A percentile compares a stretch with the other conserved stretches of the same genome.
Evolutionary conservation across 345 rosid species (phyloP).

Genomic region (Conringia planisiliqua): DNA sequence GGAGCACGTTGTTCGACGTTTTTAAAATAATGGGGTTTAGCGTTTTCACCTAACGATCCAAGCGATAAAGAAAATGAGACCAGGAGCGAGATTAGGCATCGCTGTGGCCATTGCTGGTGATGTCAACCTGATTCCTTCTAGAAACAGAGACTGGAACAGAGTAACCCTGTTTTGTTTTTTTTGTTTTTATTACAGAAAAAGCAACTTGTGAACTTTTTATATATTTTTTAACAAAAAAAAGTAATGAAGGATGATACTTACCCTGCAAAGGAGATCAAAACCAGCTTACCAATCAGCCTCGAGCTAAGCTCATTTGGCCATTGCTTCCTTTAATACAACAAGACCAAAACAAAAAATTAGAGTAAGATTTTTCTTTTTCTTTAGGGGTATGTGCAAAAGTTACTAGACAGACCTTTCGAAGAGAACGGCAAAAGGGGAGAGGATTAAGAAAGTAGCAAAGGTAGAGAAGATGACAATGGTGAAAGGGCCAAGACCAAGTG

Average conservation of each 20-base stretch:
- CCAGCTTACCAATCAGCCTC: slow-evolving; percentile 59
- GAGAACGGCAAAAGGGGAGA: slow-evolving; percentile 61
- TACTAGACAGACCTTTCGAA: slow-evolving; percentile 60
- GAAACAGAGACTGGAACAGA: slow-evolving; percentile 69
- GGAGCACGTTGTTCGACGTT: not conserved
- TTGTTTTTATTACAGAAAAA: not conserved
- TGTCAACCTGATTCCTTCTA: slow-evolving; percentile 82
- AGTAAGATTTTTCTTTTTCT: too few relatives aligned
- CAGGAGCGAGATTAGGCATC: slow-evolving; percentile 97
- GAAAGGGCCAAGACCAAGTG: slow-evolving; percentile 65
- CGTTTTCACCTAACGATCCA: slow-evolving; percentile 55
- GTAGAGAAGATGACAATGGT: slow-evolving; percentile 67
- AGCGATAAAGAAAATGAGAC: slow-evolving; percentile 78
- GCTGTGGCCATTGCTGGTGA: slow-evolving; percentile 96
- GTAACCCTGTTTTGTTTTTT: slow-evolving; percentile 54
- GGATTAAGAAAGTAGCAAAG: slow-evolving; percentile 63
- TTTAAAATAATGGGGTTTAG: not conserved
- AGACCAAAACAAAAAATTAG: not conserved
- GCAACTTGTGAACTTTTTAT: not conserved
- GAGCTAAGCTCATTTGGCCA: slow-evolving; percentile 60
- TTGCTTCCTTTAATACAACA: slow-evolving; percentile 49
- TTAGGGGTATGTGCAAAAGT: not conserved
- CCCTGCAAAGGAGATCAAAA: slow-evolving; percentile 81
- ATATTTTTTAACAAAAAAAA: not conserved
- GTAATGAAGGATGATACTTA: slow-evolving; percentile 28